A percentile compares a stretch with the other conserved stretches of the same genome.
These are phyloP conservation scores for Gossypium sturtianum DNA, from an alignment of 345 rosid genomes.

Conservation along the genomic window DNA sequence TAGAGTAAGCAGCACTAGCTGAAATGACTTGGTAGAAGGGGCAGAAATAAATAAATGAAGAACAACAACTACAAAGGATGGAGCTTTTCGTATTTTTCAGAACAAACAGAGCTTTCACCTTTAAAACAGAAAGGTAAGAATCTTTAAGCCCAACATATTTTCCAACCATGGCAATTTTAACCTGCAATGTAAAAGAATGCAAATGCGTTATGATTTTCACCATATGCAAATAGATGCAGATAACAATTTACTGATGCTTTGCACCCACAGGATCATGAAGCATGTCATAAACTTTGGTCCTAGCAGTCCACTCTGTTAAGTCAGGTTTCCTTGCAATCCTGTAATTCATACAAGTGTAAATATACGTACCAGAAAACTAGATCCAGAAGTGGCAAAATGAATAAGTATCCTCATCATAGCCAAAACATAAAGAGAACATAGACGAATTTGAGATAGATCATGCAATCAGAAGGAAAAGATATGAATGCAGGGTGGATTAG, in stretches of 20 bases:
- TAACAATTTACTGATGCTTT: background rate
- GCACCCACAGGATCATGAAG: constrained; percentile 61
- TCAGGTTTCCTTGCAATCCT: constrained; percentile 58
- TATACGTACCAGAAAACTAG: constrained; percentile 3
- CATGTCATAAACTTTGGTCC: constrained; percentile 68
- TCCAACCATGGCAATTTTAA: constrained; percentile 77
- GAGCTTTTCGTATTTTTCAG: background rate
- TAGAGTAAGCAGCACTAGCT: background rate
- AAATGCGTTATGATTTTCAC: constrained; percentile 5
- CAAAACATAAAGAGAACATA: background rate
- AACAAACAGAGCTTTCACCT: constrained; percentile 36
- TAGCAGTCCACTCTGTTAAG: constrained; percentile 70
- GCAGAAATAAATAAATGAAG: background rate
- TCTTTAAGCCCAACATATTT: constrained; percentile 73
- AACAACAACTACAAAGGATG: background rate
- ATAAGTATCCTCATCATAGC: background rate
- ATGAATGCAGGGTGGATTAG: background rate
- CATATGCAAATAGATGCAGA: background rate
- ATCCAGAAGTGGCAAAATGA: constrained; percentile 11
- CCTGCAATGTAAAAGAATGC: constrained; percentile 35
- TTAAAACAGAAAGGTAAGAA: constrained; percentile 68
- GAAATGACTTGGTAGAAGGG: background rate
- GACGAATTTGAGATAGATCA: background rate
- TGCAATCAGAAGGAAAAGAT: background rate
- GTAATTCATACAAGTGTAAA: constrained; percentile 26